Conservation (phyloP, 768 basidiomycete species). For the Gelatoporia subvermispora region DNA sequence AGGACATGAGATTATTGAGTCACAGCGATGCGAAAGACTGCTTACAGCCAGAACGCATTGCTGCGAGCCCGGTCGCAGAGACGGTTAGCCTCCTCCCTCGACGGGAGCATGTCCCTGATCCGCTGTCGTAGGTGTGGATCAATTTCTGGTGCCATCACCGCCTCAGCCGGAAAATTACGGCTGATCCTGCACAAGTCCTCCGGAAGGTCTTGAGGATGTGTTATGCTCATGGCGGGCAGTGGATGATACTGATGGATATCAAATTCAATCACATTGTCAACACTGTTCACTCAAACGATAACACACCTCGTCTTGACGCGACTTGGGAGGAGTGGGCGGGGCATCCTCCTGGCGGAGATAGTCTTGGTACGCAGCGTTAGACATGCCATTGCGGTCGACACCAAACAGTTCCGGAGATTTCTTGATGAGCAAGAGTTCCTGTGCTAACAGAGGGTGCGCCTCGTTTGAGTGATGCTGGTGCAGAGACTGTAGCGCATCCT, state of each 20-base stretch:
- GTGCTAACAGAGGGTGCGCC: conserved; percentile 51
- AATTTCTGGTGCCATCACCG: conserved; percentile 38
- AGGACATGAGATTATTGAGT: neutral
- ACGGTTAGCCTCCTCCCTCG: conserved; percentile 50
- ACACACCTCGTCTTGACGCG: conserved; percentile 17
- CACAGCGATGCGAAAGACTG: conserved; percentile 14
- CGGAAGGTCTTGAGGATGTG: conserved; percentile 10
- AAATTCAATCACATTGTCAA: neutral
- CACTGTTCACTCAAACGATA: too few species aligned
- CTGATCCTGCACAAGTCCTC: conserved; percentile 54
- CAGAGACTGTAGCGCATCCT: conserved; percentile 54
- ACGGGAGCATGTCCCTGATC: conserved; percentile 60
- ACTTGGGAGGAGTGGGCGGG: conserved; percentile 9
- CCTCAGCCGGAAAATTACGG: conserved; percentile 66
- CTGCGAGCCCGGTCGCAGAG: conserved; percentile 60
- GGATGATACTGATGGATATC: neutral
- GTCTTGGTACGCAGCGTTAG: neutral
- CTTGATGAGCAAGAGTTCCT: conserved; percentile 54
- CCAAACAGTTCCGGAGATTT: conserved; percentile 57
- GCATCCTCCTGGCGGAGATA: conserved; percentile 7
- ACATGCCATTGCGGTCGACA: conserved; percentile 17
- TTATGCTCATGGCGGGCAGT: neutral
- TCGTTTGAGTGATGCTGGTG: conserved; percentile 45
- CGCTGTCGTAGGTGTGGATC: conserved; percentile 59
- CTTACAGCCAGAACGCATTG: conserved; percentile 74